Conservation (phyloP, 2,329 filamentous ascomycete species). For the Trichoderma oligosporum region DNA sequence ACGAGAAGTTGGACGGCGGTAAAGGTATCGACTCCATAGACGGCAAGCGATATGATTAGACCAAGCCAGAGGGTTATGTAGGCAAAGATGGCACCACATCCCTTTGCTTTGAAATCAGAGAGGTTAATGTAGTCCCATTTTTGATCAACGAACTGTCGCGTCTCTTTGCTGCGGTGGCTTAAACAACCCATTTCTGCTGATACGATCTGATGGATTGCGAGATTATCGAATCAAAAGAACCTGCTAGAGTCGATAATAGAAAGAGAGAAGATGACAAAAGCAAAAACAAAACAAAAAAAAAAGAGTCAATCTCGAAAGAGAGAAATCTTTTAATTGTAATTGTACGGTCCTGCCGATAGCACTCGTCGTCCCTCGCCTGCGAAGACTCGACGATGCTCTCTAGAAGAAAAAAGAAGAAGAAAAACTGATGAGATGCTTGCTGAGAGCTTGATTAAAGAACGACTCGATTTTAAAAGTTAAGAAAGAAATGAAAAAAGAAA, state of each 20-base stretch:
- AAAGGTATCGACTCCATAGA: conserved; percentile 88
- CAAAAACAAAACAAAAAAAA: conserved; percentile 15
- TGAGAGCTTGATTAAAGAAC: background rate
- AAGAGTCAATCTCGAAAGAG: background rate
- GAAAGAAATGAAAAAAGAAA: conserved; percentile 1
- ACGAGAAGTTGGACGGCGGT: conserved; percentile 86
- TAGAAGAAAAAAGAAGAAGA: background rate
- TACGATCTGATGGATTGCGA: conserved; percentile 11
- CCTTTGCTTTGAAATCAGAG: conserved; percentile 77
- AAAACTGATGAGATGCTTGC: background rate
- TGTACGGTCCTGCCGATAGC: conserved; percentile 40
- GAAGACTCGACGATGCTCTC: conserved; percentile 43
- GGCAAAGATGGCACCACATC: conserved; percentile 71
- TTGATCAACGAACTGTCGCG: conserved; percentile 72
- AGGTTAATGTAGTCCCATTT: conserved; percentile 87
- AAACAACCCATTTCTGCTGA: conserved; percentile 61
- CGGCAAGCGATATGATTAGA: conserved; percentile 71
- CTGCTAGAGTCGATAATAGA: conserved; percentile 7
- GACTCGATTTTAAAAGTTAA: conserved; percentile 3
- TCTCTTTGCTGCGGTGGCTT: conserved; percentile 57
- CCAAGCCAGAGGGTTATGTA: conserved; percentile 84
- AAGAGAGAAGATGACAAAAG: background rate
- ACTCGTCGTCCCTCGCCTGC: conserved; percentile 49
- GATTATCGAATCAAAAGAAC: background rate
- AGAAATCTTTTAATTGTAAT: background rate